These are phyloP conservation scores for Leccinum broughii DNA, from an alignment of 768 basidiomycete genomes.

Conservation along the genomic window DNA sequence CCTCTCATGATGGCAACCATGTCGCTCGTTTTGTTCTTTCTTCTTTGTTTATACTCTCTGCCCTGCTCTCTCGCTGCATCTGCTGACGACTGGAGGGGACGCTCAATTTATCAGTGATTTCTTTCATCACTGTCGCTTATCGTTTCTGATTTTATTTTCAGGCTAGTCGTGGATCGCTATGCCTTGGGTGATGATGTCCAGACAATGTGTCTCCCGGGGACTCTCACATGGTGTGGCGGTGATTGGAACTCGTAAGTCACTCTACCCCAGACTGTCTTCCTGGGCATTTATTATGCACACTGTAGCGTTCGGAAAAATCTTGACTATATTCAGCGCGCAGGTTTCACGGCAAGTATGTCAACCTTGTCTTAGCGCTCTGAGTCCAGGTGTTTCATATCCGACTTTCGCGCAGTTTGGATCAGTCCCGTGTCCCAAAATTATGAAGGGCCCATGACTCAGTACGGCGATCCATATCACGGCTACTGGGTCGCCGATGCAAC, in stretches of 20 bases:
- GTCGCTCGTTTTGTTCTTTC: neutral
- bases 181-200: neutral
- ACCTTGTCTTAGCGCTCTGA: neutral
- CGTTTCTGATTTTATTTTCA: neutral
- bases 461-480: constrained; percentile 85
- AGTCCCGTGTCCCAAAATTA: constrained; percentile 82
- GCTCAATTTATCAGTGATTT: constrained; percentile 18
- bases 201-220: constrained; percentile 9
- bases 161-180: constrained; percentile 16
- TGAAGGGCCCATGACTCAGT: constrained; percentile 64
- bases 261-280: neutral
- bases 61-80: constrained; percentile 11
- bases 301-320: constrained; percentile 64
- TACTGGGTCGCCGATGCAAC: constrained; percentile 79
- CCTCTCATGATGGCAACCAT: constrained; percentile 2
- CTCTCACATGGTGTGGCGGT: constrained; percentile 20
- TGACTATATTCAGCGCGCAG: constrained; percentile 83
- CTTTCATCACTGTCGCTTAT: too few species aligned
- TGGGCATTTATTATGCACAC: neutral
- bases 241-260: constrained; percentile 15
- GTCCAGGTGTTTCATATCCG: neutral
- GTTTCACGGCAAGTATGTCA: constrained; percentile 70
- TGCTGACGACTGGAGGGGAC: constrained; percentile 15
- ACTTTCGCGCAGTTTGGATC: constrained; percentile 65
- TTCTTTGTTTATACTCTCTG: neutral